A percentile compares a stretch with the other conserved stretches of the same genome.
Conservation (phyloP, 345 rosid species). For the Anacardium occidentale region DNA sequence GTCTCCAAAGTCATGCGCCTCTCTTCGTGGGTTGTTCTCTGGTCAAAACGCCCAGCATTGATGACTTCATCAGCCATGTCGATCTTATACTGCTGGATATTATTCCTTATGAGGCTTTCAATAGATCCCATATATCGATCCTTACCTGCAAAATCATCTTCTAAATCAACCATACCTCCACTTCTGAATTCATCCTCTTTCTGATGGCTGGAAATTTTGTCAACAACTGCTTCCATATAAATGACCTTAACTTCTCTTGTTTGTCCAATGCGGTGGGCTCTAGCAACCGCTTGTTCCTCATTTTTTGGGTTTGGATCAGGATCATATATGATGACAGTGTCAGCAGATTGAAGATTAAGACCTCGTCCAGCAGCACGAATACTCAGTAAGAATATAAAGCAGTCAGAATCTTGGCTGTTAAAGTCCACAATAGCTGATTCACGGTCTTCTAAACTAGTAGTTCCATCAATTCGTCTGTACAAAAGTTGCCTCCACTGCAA, state of each 20-base stretch:
- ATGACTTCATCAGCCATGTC: conserved; percentile 99
- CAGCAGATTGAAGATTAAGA: conserved; percentile 99
- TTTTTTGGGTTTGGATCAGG: conserved; percentile 99
- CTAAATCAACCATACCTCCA: conserved; percentile 78
- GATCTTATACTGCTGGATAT: conserved; percentile 98
- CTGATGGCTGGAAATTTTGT: conserved; percentile 82
- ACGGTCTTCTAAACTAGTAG: conserved; percentile 98
- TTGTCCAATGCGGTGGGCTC: conserved; percentile 99
- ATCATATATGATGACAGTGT: conserved; percentile 96
- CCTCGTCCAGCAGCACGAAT: conserved; percentile 99
- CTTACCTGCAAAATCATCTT: conserved; percentile 97
- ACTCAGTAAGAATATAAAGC: conserved; percentile 95
- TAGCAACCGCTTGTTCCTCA: conserved; percentile 99
- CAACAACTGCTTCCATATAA: conserved; percentile 99
- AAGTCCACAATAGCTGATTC: conserved; percentile 99
- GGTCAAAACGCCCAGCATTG: conserved; percentile 99
- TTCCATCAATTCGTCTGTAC: conserved; percentile 97
- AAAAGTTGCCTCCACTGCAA: conserved; percentile 90
- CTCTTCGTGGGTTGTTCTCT: conserved; percentile 99
- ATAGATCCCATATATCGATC: conserved; percentile 97
- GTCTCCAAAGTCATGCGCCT: conserved; percentile 97
- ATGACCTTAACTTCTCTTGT: conserved; percentile 95
- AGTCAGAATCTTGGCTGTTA: conserved; percentile 77
- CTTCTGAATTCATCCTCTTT: conserved; percentile 93
- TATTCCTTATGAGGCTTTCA: conserved; percentile 97